These are phyloP conservation scores for Botryotinia narcissicola DNA, from an alignment of 2,329 filamentous ascomycete species.

Conservation along the genomic window DNA sequence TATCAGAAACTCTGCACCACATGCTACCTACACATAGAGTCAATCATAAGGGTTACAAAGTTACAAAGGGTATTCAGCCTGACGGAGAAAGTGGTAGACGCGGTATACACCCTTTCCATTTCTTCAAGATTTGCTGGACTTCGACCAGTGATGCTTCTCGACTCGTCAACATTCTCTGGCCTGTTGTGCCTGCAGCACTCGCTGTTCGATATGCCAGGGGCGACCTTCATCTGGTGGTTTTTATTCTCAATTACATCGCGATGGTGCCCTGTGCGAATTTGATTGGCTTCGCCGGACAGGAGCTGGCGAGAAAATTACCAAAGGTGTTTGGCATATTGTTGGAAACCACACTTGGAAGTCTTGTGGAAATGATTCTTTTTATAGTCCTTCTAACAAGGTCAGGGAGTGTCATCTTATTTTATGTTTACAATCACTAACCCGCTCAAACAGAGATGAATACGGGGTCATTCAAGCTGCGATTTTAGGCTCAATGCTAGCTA, in stretches of 20 bases:
- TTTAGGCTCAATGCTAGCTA: conserved; percentile 78
- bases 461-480: conserved; percentile 82
- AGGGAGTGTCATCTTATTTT: neutral
- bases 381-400: conserved; percentile 62
- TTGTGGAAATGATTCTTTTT: conserved; percentile 82
- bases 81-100: conserved; percentile 67
- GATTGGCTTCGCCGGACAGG: conserved; percentile 71
- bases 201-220: conserved; percentile 56
- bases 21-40: conserved; percentile 19
- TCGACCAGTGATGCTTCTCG: conserved; percentile 64
- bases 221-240: conserved; percentile 61
- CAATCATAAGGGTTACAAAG: conserved; percentile 31
- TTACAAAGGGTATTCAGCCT: conserved; percentile 42
- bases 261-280: conserved; percentile 77
- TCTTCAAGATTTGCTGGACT: conserved; percentile 60
- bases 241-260: conserved; percentile 69
- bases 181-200: conserved; percentile 69
- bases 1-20: conserved; percentile 10
- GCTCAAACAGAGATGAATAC: conserved; percentile 44
- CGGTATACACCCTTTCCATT: conserved; percentile 63
- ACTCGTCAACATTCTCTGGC: conserved; percentile 70
- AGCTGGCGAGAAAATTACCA: conserved; percentile 70
- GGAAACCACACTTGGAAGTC: conserved; percentile 64
- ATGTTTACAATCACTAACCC: neutral
- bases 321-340: conserved; percentile 66